Evolutionary conservation across 306 rosid species (phyloP).

Genomic region (Styphnolobium japonicum): DNA sequence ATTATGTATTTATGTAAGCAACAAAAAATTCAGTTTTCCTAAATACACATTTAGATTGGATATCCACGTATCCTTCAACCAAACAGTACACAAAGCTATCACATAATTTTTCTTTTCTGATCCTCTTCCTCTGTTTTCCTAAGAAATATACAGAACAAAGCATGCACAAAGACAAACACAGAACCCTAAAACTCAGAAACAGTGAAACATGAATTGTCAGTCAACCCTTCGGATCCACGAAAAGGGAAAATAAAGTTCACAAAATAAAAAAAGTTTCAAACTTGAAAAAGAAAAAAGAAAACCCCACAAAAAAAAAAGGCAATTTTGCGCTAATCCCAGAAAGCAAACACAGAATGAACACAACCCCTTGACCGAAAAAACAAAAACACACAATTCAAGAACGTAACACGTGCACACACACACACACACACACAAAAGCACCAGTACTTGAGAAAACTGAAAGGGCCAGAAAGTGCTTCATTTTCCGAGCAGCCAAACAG

Average conservation of each 20-base stretch:
- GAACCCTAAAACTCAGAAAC: neutral
- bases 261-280: neutral
- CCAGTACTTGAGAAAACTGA: neutral
- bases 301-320: neutral
- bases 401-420: neutral
- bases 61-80: neutral
- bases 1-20: neutral
- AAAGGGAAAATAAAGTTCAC: neutral
- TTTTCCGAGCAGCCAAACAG: neutral
- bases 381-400: neutral
- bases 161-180: neutral
- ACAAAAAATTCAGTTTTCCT: neutral
- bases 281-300: neutral
- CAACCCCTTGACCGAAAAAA: neutral
- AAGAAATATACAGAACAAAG: neutral
- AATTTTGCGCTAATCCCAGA: slow-evolving; percentile 25
- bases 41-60: neutral
- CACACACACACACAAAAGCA: neutral
- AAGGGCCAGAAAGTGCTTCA: neutral
- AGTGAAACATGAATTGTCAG: neutral
- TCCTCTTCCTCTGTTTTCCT: neutral
- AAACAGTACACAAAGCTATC: neutral
- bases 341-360: neutral
- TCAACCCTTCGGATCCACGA: neutral
- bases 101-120: neutral